Evolutionary conservation across 495 filamentous ascomycete genomes (phyloP).

Genomic region (Neohortaea acidophila): DNA sequence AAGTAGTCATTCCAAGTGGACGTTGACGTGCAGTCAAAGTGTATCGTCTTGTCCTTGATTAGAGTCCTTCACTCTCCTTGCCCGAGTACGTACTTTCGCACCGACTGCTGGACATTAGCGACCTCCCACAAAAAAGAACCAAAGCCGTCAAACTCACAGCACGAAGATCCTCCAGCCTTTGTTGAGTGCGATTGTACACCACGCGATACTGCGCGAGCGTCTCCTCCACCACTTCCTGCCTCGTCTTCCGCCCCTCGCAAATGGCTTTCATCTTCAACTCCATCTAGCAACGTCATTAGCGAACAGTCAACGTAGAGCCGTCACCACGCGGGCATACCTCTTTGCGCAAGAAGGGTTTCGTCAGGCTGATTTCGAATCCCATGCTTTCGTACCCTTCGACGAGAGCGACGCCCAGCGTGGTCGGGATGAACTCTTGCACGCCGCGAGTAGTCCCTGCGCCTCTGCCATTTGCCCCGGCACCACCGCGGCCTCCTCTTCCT

Average conservation of each 20-base stretch:
- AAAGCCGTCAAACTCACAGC: slow-evolving; percentile 33
- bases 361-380: slow-evolving; percentile 73
- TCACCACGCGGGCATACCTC: slow-evolving; percentile 35
- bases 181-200: slow-evolving; percentile 62
- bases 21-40: no score
- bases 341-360: slow-evolving; percentile 94
- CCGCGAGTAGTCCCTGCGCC: slow-evolving; percentile 33
- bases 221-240: slow-evolving; percentile 57
- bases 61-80: slow-evolving; percentile 4
- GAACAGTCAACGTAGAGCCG: slow-evolving; percentile 4
- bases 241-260: slow-evolving; percentile 68
- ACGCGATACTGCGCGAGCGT: slow-evolving; percentile 71
- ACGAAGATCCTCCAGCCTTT: slow-evolving; percentile 62
- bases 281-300: slow-evolving; percentile 38
- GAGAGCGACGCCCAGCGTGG: slow-evolving; percentile 73
- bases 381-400: slow-evolving; percentile 89
- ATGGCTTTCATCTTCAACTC: slow-evolving; percentile 89
- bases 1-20: no score
- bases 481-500: slow-evolving; percentile 30
- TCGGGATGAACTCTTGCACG: slow-evolving; percentile 79
- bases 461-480: slow-evolving; percentile 33
- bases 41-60: no score
- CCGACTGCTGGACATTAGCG: slow-evolving; percentile 14
- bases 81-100: slow-evolving; percentile 24
- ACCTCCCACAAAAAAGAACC: background rate